A percentile compares a stretch with the other conserved stretches of the same genome.
Conservation (phyloP, 805 yeast genomes). For the Myxozyma geophila region DNA sequence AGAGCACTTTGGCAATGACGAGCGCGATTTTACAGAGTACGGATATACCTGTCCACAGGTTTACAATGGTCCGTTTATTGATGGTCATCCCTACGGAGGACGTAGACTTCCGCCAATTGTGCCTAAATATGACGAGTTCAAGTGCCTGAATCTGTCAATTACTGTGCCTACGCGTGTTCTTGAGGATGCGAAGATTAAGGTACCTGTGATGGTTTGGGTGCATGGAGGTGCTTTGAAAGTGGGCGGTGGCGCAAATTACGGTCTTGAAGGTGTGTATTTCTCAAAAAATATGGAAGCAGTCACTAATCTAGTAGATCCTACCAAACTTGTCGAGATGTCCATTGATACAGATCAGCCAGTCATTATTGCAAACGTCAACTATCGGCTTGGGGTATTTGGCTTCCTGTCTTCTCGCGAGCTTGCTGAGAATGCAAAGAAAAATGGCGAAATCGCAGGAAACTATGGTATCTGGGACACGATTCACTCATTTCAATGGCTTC, state of each 20-base stretch:
- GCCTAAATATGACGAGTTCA: conserved; percentile 22
- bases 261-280: conserved; percentile 18
- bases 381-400: conserved; percentile 51
- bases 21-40: conserved; percentile 21
- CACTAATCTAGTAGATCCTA: conserved; percentile 17
- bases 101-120: conserved; percentile 13
- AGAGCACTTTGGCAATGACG: background rate
- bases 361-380: conserved; percentile 48
- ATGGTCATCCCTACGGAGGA: conserved; percentile 24
- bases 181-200: background rate
- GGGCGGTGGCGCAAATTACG: conserved; percentile 39
- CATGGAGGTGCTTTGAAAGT: conserved; percentile 54
- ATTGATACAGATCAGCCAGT: conserved; percentile 41
- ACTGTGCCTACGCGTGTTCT: conserved; percentile 16
- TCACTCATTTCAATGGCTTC: conserved; percentile 48
- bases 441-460: conserved; percentile 38
- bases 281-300: background rate
- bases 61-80: conserved; percentile 15
- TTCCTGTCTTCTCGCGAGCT: conserved; percentile 50
- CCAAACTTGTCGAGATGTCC: conserved; percentile 25
- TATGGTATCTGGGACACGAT: conserved; percentile 51
- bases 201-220: conserved; percentile 40
- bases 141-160: conserved; percentile 25
- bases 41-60: conserved; percentile 27
- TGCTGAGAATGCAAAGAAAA: conserved; percentile 42